Base-by-base conservation (phyloP, 2,329 filamentous ascomycete genomes). In the Venturia asperata region DNA sequence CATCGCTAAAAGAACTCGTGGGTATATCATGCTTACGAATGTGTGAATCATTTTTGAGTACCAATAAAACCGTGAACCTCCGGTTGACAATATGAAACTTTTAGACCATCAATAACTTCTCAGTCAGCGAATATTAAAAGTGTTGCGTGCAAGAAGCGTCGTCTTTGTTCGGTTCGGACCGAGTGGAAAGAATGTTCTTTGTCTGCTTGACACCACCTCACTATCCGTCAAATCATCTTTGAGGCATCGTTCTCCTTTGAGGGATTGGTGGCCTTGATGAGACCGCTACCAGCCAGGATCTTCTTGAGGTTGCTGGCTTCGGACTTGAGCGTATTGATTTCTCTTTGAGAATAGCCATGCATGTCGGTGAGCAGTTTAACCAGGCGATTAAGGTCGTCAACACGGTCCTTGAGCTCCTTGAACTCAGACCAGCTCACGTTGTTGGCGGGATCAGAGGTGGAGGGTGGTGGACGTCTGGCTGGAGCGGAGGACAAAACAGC, bases 281-380 rank as follows among this genome's bases (percentile, higher is more conserved):
- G 30, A 37, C 52, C 27, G 30, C 30, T 58, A 15, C 52, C 30
- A 9, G 52, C 52, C 17, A 58, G 19, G 6, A 37, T 13, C 15
- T 58, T 58, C 19, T 58, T 58, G 27, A 58, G 30, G 30, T 21
- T 39, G n/a, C 27, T 61, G 39, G 60, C 60, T n/a, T 27, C 42
- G 21, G 60, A 39, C 39, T 61, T 61, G n/a, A 61, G 42, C 17
- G 17, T 39, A 9, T 19, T 15, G n/a, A 61, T 42, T 11, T 61
- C 60, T 37, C 43, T 61, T 11, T 42, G 42, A 27, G 60, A 42
- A 11, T 42, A n/a, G 30, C 39, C 30, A 39, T 61, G 60, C 60
- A 61, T 61, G 7, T 61, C 60, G 37, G 60, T 42, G 60, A 61
- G 60, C 60, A 24, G 39, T 34, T 27, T 42, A 37, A 42, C 42